Percentiles rank a stretch among this genome's conserved stretches.
phyloP scores from a whole-genome alignment of 768 basidiomycete species.

The Pulveroboletus ravenelii region DNA sequence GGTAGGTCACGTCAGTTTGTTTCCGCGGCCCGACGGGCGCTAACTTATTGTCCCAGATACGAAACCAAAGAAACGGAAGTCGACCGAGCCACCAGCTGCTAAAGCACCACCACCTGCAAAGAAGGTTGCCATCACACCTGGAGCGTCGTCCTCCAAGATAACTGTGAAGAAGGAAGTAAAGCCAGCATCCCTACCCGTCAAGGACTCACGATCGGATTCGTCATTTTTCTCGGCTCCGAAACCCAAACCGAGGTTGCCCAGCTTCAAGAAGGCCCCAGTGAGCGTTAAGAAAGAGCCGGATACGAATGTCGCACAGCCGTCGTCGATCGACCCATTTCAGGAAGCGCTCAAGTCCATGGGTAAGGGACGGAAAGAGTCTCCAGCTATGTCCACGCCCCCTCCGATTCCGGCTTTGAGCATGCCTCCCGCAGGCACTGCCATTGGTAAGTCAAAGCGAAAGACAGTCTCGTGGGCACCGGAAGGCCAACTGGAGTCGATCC shows the following conservation, averaged over 20 bases:
- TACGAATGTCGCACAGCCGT: constrained; percentile 66
- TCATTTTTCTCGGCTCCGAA: constrained; percentile 88
- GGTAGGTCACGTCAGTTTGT: constrained; percentile 66
- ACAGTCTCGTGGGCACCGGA: constrained; percentile 76
- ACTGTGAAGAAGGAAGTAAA: constrained; percentile 56
- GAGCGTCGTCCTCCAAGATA: constrained; percentile 24
- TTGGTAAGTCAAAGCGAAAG: constrained; percentile 64
- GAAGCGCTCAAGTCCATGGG: constrained; percentile 76
- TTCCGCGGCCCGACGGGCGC: constrained; percentile 23
- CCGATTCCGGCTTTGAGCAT: constrained; percentile 28
- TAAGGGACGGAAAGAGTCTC: constrained; percentile 57
- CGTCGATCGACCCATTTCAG: constrained; percentile 75
- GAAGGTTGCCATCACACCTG: constrained; percentile 48
- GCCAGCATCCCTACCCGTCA: constrained; percentile 37
- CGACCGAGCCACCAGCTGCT: constrained; percentile 43
- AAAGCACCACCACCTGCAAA: constrained; percentile 58
- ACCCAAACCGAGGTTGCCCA: constrained; percentile 77
- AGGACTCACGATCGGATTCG: constrained; percentile 80
- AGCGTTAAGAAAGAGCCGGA: constrained; percentile 49
- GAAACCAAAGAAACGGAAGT: constrained; percentile 74
- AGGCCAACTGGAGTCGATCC: constrained; percentile 66
- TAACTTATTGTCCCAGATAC: constrained; percentile 37
- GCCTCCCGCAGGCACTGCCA: constrained; percentile 35
- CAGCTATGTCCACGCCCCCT: constrained; percentile 58
- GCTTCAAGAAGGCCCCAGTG: constrained; percentile 74